Percentiles rank a stretch among this genome's conserved stretches.
Conservation (phyloP, 2,329 filamentous ascomycete genomes). For the Colletotrichum sp. region DNA sequence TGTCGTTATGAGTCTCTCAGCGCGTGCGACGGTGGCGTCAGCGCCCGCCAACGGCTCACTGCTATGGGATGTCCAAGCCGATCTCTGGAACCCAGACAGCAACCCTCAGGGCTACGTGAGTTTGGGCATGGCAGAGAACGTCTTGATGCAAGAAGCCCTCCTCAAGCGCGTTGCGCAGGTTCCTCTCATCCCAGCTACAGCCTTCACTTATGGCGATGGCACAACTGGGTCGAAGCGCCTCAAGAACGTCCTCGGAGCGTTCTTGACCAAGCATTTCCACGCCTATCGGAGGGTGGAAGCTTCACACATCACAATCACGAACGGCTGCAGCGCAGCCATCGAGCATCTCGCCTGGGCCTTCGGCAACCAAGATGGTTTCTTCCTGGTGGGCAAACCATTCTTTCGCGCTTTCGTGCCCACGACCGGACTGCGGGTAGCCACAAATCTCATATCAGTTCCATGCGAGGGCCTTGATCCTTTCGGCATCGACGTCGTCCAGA, state of each 20-base stretch:
- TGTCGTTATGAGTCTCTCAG: slow-evolving; percentile 26
- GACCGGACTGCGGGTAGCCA: slow-evolving; percentile 43
- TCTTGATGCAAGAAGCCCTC: slow-evolving; percentile 49
- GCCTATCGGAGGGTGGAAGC: slow-evolving; percentile 32
- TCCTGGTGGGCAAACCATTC: slow-evolving; percentile 43
- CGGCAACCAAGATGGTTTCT: not conserved
- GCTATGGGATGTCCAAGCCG: slow-evolving; percentile 47
- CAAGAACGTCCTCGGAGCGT: not conserved
- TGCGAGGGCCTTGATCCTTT: not conserved
- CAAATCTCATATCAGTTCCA: slow-evolving; percentile 17
- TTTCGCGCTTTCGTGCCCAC: slow-evolving; percentile 54
- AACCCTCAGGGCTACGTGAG: slow-evolving; percentile 52
- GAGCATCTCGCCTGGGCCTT: slow-evolving; percentile 45
- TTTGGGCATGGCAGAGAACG: slow-evolving; percentile 57
- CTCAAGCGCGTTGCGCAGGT: not conserved
- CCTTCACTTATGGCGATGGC: not conserved
- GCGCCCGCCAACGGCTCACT: slow-evolving; percentile 27
- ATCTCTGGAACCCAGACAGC: slow-evolving; percentile 44
- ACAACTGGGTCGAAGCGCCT: not conserved
- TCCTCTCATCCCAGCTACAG: not conserved
- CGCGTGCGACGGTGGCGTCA: slow-evolving; percentile 29
- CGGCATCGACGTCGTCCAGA: not conserved
- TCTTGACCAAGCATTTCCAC: not conserved
- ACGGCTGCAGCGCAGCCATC: slow-evolving; percentile 44
- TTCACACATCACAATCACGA: slow-evolving; percentile 38